Percentiles rank a stretch among this genome's conserved stretches.
These are phyloP conservation scores for Eucalyptus sp. DNA, from an alignment of 345 rosid species.

Conservation along the genomic window DNA sequence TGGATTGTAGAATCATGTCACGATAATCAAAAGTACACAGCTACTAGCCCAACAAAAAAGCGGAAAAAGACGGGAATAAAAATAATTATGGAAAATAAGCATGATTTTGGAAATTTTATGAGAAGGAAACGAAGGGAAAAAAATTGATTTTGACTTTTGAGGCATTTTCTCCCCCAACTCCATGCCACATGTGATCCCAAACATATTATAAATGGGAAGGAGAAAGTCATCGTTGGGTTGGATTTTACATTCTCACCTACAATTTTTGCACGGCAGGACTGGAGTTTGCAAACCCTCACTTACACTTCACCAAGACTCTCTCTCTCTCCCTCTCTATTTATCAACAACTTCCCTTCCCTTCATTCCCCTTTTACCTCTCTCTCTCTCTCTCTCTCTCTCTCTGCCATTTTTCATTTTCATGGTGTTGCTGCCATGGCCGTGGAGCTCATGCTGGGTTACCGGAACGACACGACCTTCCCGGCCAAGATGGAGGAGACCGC, in stretches of 20 bases:
- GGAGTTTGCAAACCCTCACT: background rate
- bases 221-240: background rate
- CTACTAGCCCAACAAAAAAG: background rate
- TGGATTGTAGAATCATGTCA: background rate
- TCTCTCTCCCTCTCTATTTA: slow-evolving; percentile 8
- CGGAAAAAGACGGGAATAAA: background rate
- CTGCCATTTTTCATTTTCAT: background rate
- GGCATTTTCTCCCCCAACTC: background rate
- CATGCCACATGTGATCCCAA: background rate
- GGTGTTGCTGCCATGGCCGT: slow-evolving; percentile 35
- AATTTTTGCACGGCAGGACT: background rate
- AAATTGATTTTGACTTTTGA: background rate
- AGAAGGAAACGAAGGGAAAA: background rate
- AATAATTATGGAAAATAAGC: background rate
- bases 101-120: background rate
- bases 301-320: background rate
- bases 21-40: background rate
- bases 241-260: background rate
- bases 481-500: slow-evolving; percentile 39
- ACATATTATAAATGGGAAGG: background rate
- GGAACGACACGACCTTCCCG: slow-evolving; percentile 17
- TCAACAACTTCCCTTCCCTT: slow-evolving; percentile 1
- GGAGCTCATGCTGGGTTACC: slow-evolving; percentile 31
- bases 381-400: background rate
- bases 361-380: background rate